These are phyloP conservation scores for Inonotus hispidus DNA, from an alignment of 1,284 basidiomycete genomes.

Conservation along the genomic window DNA sequence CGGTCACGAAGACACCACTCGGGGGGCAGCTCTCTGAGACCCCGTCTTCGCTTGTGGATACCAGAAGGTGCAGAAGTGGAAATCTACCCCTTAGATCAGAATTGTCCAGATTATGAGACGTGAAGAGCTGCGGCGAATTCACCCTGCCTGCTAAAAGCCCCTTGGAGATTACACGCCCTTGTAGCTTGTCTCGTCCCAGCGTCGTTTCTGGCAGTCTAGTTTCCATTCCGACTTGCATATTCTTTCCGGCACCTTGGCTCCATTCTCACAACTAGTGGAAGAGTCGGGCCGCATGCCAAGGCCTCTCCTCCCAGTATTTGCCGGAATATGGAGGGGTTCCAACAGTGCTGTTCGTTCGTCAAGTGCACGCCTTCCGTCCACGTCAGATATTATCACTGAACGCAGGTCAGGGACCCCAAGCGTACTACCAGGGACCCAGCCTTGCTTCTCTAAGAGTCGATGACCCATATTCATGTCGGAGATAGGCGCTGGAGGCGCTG, in stretches of 20 bases:
- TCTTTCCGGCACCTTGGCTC: neutral
- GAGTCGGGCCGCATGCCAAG: slow-evolving; percentile 37
- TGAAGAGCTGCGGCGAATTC: neutral
- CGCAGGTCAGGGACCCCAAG: slow-evolving; percentile 39
- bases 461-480: slow-evolving; percentile 60
- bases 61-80: neutral
- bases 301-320: slow-evolving; percentile 43
- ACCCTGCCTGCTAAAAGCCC: neutral
- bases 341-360: slow-evolving; percentile 35
- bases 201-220: slow-evolving; percentile 12
- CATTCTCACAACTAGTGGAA: neutral
- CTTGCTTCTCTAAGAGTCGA: slow-evolving; percentile 61
- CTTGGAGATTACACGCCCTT: neutral
- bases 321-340: slow-evolving; percentile 48
- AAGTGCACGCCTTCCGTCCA: neutral
- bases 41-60: neutral
- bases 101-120: no score
- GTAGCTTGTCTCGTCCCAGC: slow-evolving; percentile 18
- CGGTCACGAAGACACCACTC: neutral
- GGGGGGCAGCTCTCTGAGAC: neutral
- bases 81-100: neutral
- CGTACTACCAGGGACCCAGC: slow-evolving; percentile 63
- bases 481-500: slow-evolving; percentile 37
- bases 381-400: neutral
- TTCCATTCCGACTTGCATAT: slow-evolving; percentile 9